Evolutionary conservation across 2,329 filamentous ascomycete genomes (phyloP).

Genomic region (Trichoderma polysporum): DNA sequence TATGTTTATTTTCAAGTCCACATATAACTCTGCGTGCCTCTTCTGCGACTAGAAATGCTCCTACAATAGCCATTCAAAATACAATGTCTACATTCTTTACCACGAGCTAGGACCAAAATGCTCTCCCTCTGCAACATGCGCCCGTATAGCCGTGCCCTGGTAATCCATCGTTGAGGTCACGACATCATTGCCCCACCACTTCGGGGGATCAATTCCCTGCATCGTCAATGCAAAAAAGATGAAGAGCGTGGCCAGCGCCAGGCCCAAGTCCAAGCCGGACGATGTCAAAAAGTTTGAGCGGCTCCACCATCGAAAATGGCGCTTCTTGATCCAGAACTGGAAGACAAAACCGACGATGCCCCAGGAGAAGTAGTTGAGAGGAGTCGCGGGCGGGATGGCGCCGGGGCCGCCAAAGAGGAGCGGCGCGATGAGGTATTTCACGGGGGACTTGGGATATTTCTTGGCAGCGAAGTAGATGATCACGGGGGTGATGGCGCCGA

Average conservation of each 20-base stretch:
- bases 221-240: constrained; percentile 71
- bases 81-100: constrained; percentile 33
- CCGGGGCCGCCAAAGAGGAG: constrained; percentile 62
- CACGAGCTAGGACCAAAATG: constrained; percentile 61
- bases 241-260: constrained; percentile 65
- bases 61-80: neutral
- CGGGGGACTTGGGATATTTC: constrained; percentile 51
- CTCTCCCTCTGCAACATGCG: constrained; percentile 50
- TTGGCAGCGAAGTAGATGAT: constrained; percentile 50
- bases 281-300: constrained; percentile 71
- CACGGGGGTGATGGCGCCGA: constrained; percentile 55
- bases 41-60: neutral
- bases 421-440: constrained; percentile 58
- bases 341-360: constrained; percentile 69
- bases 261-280: constrained; percentile 66
- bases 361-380: constrained; percentile 74
- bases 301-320: constrained; percentile 69
- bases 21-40: neutral
- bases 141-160: constrained; percentile 58
- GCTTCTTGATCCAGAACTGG: constrained; percentile 65
- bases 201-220: constrained; percentile 58
- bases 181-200: constrained; percentile 68
- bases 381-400: constrained; percentile 64
- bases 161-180: constrained; percentile 62
- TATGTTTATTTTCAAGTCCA: neutral